phyloP scores from a whole-genome alignment of 495 filamentous ascomycete genomes.

The Penicillium mononematosum region DNA sequence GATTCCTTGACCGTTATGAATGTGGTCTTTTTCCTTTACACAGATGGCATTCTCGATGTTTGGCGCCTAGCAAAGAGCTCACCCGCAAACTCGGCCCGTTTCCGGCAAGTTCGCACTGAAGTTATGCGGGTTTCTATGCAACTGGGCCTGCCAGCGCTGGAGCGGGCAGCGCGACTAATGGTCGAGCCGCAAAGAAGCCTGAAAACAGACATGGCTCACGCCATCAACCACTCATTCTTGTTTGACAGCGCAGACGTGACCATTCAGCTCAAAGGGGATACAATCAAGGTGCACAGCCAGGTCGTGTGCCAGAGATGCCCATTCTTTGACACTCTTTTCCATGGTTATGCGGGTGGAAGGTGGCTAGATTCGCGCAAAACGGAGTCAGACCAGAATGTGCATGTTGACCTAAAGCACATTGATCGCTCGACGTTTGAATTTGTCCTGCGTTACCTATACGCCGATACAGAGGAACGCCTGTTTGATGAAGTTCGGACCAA shows the following conservation, averaged over 20 bases:
- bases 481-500: constrained; percentile 74
- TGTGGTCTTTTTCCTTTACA: constrained; percentile 75
- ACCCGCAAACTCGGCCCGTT: constrained; percentile 61
- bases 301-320: constrained; percentile 82
- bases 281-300: constrained; percentile 67
- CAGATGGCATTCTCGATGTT: constrained; percentile 74
- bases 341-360: constrained; percentile 75
- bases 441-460: constrained; percentile 80
- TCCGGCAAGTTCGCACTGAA: constrained; percentile 75
- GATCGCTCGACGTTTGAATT: constrained; percentile 67
- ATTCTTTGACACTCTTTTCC: constrained; percentile 87
- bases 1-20: constrained; percentile 78
- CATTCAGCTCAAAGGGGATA: constrained; percentile 69
- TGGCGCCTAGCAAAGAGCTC: constrained; percentile 72
- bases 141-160: constrained; percentile 65
- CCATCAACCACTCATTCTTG: constrained; percentile 64
- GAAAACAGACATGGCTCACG: constrained; percentile 64
- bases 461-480: constrained; percentile 74
- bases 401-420: constrained; percentile 82
- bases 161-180: constrained; percentile 74
- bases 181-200: constrained; percentile 59
- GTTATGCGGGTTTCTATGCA: constrained; percentile 74
- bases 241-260: constrained; percentile 73
- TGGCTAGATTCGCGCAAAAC: constrained; percentile 75
- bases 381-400: constrained; percentile 52